Evolutionary conservation across 164 flowering plant species (phyloP).

Genomic region (Vitis cinerea): DNA sequence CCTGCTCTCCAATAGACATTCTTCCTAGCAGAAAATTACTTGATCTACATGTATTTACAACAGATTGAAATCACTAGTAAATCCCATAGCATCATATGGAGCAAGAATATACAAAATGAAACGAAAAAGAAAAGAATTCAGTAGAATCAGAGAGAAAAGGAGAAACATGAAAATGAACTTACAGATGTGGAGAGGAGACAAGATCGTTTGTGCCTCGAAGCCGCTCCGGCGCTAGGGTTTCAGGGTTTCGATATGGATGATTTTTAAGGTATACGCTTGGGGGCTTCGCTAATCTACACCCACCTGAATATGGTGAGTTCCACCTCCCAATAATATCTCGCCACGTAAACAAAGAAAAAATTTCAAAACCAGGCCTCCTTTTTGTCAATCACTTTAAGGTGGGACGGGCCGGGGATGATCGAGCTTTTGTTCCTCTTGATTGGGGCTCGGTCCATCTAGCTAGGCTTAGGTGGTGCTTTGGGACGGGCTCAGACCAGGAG

Average conservation of each 20-base stretch:
- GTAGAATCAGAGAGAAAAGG: background rate
- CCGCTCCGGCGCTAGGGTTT: background rate
- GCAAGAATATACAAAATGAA: background rate
- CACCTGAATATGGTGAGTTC: background rate
- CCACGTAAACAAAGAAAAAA: background rate
- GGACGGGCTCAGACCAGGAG: too few relatives aligned
- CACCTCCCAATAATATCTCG: background rate
- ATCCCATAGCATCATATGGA: background rate
- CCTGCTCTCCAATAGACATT: slow-evolving; percentile 9
- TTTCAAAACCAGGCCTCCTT: too few relatives aligned
- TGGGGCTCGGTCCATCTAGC: too few relatives aligned
- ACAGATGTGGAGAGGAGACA: background rate
- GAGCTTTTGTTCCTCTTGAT: too few relatives aligned
- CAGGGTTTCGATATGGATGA: background rate
- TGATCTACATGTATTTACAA: background rate
- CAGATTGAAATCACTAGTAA: background rate
- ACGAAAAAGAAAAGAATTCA: background rate
- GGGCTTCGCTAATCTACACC: background rate
- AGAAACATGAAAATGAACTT: background rate
- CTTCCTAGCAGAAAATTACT: background rate
- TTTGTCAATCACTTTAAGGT: too few relatives aligned
- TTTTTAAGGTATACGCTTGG: background rate
- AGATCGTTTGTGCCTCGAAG: background rate
- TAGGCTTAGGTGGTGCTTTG: too few relatives aligned
- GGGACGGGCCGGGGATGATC: too few relatives aligned